phyloP scores from a whole-genome alignment of 805 yeast species.

The Kluyveromyces wickerhamii region DNA sequence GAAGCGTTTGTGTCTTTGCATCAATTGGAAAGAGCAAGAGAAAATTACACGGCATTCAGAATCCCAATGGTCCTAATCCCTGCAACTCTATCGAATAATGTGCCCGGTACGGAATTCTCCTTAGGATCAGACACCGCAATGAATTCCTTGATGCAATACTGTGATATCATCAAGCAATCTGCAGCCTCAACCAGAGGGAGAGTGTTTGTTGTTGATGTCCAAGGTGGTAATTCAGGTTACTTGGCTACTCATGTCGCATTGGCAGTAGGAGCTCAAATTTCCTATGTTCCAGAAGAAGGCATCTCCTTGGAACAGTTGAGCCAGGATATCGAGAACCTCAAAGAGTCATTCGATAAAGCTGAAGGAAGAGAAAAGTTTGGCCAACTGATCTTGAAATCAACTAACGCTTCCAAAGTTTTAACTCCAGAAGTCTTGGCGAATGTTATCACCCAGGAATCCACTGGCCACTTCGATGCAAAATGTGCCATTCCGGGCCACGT shows the following conservation, averaged over 20 bases:
- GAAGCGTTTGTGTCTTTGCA: slow-evolving; percentile 70
- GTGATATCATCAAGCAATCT: slow-evolving; percentile 72
- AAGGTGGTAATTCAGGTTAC: slow-evolving; percentile 80
- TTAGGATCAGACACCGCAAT: slow-evolving; percentile 70
- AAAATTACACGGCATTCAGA: slow-evolving; percentile 58
- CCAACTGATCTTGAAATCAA: slow-evolving; percentile 58
- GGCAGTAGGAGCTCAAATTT: slow-evolving; percentile 64
- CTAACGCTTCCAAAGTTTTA: slow-evolving; percentile 63
- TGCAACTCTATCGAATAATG: slow-evolving; percentile 73
- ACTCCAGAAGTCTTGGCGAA: slow-evolving; percentile 63
- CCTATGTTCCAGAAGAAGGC: slow-evolving; percentile 71
- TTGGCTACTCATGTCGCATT: slow-evolving; percentile 63
- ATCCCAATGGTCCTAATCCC: slow-evolving; percentile 76
- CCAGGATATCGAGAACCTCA: slow-evolving; percentile 55
- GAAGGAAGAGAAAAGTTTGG: slow-evolving; percentile 63
- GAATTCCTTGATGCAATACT: slow-evolving; percentile 60
- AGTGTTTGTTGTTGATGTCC: slow-evolving; percentile 74
- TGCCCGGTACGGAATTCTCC: slow-evolving; percentile 76
- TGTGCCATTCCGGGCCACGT: slow-evolving; percentile 84
- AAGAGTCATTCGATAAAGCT: slow-evolving; percentile 50
- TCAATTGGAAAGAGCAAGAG: slow-evolving; percentile 53
- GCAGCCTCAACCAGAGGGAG: slow-evolving; percentile 74
- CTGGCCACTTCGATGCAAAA: slow-evolving; percentile 63
- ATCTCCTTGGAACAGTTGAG: slow-evolving; percentile 52
- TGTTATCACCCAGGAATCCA: slow-evolving; percentile 51